Conservation (phyloP, 2,329 filamentous ascomycete species). For the Huntiella omanensis region DNA sequence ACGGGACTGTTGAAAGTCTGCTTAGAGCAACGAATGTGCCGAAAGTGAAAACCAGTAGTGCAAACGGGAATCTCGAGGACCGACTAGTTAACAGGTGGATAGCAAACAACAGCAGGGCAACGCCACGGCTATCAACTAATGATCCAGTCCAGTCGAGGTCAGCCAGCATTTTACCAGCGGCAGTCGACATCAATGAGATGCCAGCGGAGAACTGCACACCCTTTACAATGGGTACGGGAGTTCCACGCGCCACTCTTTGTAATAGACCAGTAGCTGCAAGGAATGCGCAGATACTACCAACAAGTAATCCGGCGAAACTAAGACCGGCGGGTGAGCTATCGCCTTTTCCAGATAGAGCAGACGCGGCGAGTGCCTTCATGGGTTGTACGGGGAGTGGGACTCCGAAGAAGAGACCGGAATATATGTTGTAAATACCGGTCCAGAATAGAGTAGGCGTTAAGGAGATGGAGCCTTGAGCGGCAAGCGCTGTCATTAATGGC, state of each 20-base stretch:
- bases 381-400: slow-evolving; percentile 84
- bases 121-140: slow-evolving; percentile 59
- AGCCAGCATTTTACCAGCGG: slow-evolving; percentile 47
- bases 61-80: slow-evolving; percentile 54
- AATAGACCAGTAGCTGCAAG: slow-evolving; percentile 69
- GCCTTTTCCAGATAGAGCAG: slow-evolving; percentile 57
- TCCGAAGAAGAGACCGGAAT: slow-evolving; percentile 67
- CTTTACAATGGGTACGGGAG: slow-evolving; percentile 77
- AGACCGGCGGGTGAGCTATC: slow-evolving; percentile 23
- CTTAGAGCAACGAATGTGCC: slow-evolving; percentile 40
- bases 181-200: slow-evolving; percentile 61
- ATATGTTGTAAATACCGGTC: slow-evolving; percentile 69
- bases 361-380: slow-evolving; percentile 77
- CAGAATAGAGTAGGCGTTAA: slow-evolving; percentile 74
- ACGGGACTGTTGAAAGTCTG: slow-evolving; percentile 15
- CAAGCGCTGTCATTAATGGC: slow-evolving; percentile 73
- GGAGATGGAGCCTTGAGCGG: slow-evolving; percentile 58
- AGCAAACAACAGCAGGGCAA: slow-evolving; percentile 56
- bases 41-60: slow-evolving; percentile 49
- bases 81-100: slow-evolving; percentile 50
- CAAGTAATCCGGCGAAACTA: slow-evolving; percentile 61
- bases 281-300: slow-evolving; percentile 52
- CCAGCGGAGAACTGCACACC: slow-evolving; percentile 90
- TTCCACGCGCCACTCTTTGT: slow-evolving; percentile 48
- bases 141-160: slow-evolving; percentile 50